Evolutionary conservation across 768 basidiomycete species (phyloP).

Genomic region (Lentinula sp.): DNA sequence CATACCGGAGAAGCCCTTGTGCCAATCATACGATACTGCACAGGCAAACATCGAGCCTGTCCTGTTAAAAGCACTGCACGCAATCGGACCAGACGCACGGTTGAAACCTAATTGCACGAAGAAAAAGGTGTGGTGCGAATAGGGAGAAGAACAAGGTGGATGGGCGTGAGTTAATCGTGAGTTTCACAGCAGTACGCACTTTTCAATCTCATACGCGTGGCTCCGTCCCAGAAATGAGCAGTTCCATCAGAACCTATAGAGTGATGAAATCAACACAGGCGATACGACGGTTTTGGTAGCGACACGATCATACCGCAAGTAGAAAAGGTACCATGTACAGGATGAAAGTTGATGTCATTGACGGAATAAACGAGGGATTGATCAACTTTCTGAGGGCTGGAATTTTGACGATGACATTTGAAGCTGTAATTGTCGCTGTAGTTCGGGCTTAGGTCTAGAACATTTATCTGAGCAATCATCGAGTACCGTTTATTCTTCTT

Average conservation of each 20-base stretch:
- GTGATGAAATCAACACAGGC: not conserved
- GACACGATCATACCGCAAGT: conserved; percentile 49
- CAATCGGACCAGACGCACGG: conserved; percentile 65
- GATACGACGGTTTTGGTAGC: conserved; percentile 1
- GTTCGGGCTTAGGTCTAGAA: not conserved
- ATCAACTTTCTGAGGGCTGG: conserved; percentile 49
- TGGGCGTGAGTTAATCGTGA: not conserved
- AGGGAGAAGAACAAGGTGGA: not conserved
- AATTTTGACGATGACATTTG: conserved; percentile 70
- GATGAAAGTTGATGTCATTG: conserved; percentile 84
- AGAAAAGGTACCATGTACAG: conserved; percentile 77
- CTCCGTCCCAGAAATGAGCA: conserved; percentile 94
- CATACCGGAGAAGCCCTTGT: conserved; percentile 87
- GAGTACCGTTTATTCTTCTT: conserved; percentile 69
- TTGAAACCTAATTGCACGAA: conserved; percentile 53
- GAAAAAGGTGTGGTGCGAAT: not conserved
- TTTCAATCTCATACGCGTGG: conserved; percentile 86
- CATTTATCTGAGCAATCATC: not conserved
- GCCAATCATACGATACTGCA: conserved; percentile 91
- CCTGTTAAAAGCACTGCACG: conserved; percentile 76
- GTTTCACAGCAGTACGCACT: conserved; percentile 34
- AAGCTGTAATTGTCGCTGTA: conserved; percentile 78
- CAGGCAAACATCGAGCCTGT: conserved; percentile 89
- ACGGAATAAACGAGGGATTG: conserved; percentile 74
- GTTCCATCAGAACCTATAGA: conserved; percentile 70